Conservation (phyloP, 768 basidiomycete genomes). For the Artomyces pyxidatus region DNA sequence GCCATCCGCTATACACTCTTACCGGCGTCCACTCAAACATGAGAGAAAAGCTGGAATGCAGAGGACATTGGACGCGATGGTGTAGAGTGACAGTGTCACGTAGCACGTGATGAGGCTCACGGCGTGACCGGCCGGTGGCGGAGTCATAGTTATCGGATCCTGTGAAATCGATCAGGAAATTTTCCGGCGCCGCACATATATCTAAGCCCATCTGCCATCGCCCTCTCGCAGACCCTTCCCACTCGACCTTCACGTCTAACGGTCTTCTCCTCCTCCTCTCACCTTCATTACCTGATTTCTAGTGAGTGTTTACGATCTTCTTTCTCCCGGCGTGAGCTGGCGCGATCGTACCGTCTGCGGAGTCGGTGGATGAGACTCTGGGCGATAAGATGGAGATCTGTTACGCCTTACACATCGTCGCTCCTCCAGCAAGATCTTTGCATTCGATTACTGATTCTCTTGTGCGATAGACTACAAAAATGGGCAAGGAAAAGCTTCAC, state of each 20-base stretch:
- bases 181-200: not conserved
- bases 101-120: too few species aligned
- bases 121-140: not conserved
- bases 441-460: too few species aligned
- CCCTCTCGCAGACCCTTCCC: not conserved
- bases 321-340: not conserved
- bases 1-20: too few species aligned
- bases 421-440: too few species aligned
- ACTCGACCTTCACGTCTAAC: not conserved
- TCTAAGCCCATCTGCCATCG: not conserved
- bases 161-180: not conserved
- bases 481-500: conserved; percentile 96
- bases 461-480: conserved; percentile 40
- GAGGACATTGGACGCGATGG: too few species aligned
- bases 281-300: not conserved
- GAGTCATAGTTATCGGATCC: not conserved
- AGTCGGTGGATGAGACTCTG: not conserved
- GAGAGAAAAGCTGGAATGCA: too few species aligned
- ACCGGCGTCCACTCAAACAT: too few species aligned
- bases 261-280: not conserved
- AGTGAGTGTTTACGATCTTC: not conserved
- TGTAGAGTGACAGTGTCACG: too few species aligned
- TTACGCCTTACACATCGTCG: not conserved
- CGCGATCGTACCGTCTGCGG: not conserved
- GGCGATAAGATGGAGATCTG: not conserved